Evolutionary conservation across 768 basidiomycete genomes (phyloP), one percentile per base, ranked within the genome.

Genomic region (Xanthoconium purpureum): DNA sequence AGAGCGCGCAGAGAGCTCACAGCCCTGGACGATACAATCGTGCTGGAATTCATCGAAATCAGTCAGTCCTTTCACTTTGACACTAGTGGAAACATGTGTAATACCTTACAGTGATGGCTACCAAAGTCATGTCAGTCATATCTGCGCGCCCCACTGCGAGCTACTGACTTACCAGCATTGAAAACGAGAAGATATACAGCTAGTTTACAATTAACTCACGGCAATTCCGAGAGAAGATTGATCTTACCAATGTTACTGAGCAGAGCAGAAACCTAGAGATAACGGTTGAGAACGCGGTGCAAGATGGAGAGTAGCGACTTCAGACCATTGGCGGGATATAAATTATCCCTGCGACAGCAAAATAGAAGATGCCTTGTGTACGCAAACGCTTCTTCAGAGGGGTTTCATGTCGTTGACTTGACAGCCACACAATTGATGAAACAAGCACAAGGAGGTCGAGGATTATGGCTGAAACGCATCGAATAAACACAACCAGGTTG

Each of bases 391-490:
- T 69, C 47, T 29, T 54, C 47, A 69, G 49, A 2, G 57, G 52
- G 1, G 63, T 64, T 17, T 18, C 32, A 1, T 49, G 60, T 28
- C 18, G 50, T n/a, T 48, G 50, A 36, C 48, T 52, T 28, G 57
- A 56, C 5, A 71, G 47, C 5, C 65, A 59, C 13, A 62, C 36
- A 2, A 61, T 45, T 5, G 55, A 55, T 24, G 69, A 32, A 24
- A 51, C 24, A 10, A 66, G 17, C 12, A 71, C 49, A 1, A 69
- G 18, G 20, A 69, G 14, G 46, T 71, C 59, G 18, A 55, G 57
- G 9, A 50, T 33, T 29, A 32, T 52, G 14, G 63, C 68, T 69
- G 40, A 3, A 44, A 24, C 24, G 24, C 24, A 24, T 24, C 17
- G 2, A 20, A 35, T 67, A 18, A 59, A 30, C 43, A 54, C 11